Conservation (phyloP, 352 stramenopile genomes). For the Blastocystis hominis region DNA sequence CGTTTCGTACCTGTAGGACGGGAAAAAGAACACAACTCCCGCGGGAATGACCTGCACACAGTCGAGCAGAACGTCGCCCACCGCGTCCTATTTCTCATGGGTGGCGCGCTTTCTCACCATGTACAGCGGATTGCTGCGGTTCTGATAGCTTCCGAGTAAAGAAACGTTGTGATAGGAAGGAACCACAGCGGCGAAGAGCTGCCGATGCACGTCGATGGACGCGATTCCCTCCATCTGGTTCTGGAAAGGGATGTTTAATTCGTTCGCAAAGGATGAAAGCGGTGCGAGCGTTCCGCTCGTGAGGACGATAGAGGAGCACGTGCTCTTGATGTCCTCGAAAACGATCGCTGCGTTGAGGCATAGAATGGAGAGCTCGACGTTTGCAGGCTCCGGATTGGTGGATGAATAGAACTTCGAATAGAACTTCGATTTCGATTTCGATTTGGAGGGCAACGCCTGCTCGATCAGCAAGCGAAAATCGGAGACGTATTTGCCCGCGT, state of each 20-base stretch:
- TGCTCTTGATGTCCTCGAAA: not conserved
- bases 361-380: not conserved
- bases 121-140: not conserved
- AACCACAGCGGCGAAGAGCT: not conserved
- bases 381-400: not conserved
- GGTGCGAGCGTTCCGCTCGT: constrained; percentile 85
- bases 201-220: not conserved
- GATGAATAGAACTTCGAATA: not conserved
- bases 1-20: constrained; percentile 74
- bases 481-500: not conserved
- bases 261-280: constrained; percentile 83
- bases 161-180: not conserved
- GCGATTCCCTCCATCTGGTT: constrained; percentile 64
- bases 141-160: constrained; percentile 5
- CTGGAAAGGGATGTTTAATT: constrained; percentile 88
- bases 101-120: not conserved
- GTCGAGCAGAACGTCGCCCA: constrained; percentile 88
- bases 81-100: constrained; percentile 65
- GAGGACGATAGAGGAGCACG: not conserved
- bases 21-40: constrained; percentile 96
- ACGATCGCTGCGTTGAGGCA: constrained; percentile 25
- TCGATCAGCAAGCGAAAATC: constrained; percentile 14
- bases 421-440: not conserved
- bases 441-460: not conserved
- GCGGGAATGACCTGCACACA: constrained; percentile 84